Evolutionary conservation across 2,329 filamentous ascomycete species (phyloP).

Genomic region (Apiospora pterosperma): DNA sequence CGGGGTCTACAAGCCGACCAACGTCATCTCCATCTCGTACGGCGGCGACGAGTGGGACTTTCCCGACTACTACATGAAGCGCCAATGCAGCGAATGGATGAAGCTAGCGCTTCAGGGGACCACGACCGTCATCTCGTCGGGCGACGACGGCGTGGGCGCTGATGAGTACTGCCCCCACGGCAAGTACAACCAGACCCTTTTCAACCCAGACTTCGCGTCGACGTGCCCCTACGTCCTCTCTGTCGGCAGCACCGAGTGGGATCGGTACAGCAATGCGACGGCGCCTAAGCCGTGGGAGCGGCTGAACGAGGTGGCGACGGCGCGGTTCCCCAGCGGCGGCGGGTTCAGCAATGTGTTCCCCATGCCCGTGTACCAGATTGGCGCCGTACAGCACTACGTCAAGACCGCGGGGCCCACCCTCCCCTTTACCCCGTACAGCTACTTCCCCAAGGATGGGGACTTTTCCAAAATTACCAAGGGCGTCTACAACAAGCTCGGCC

Average conservation of each 20-base stretch:
- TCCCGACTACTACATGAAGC: conserved; percentile 46
- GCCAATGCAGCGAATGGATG: conserved; percentile 43
- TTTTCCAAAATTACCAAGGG: conserved; percentile 36
- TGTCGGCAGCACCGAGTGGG: conserved; percentile 56
- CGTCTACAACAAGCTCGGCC: conserved; percentile 43
- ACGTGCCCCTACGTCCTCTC: conserved; percentile 56
- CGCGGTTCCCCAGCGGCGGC: conserved; percentile 43
- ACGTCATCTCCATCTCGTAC: conserved; percentile 53
- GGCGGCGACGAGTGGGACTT: conserved; percentile 47
- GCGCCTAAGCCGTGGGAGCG: conserved; percentile 13
- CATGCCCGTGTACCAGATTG: conserved; percentile 41
- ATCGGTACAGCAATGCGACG: conserved; percentile 39
- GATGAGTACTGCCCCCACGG: conserved; percentile 45
- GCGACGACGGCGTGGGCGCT: conserved; percentile 22
- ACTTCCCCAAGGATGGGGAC: conserved; percentile 24
- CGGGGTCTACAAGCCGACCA: conserved; percentile 43
- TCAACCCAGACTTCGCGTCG: conserved; percentile 52
- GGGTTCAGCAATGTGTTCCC: conserved; percentile 47
- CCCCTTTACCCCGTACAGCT: conserved; percentile 16
- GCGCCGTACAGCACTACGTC: conserved; percentile 42
- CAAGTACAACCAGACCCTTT: conserved; percentile 47
- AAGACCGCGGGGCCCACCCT: conserved; percentile 23
- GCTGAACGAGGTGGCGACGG: conserved; percentile 18
- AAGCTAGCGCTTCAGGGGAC: conserved; percentile 47
- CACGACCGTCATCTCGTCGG: conserved; percentile 39